Conservation (phyloP, 2,329 filamentous ascomycete species). For the Harringtonia lauricola region DNA sequence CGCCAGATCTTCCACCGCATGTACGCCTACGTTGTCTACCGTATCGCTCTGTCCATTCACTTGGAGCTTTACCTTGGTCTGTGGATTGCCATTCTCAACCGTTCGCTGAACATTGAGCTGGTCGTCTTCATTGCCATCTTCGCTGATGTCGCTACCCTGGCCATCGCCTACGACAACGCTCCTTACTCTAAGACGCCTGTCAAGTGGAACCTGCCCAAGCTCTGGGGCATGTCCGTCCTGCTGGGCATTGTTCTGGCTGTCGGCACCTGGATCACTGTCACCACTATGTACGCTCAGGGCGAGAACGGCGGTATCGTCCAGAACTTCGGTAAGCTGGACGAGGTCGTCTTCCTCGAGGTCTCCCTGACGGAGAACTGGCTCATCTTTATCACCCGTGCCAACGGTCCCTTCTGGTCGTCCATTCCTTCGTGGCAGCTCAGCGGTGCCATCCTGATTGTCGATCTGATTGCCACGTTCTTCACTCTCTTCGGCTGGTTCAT, state of each 20-base stretch:
- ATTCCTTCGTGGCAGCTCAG: slow-evolving; percentile 77
- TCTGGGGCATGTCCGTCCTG: slow-evolving; percentile 85
- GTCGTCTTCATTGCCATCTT: slow-evolving; percentile 94
- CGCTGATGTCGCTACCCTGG: slow-evolving; percentile 82
- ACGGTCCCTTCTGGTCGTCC: slow-evolving; percentile 85
- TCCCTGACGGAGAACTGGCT: slow-evolving; percentile 91
- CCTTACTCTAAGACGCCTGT: slow-evolving; percentile 77
- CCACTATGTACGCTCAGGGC: slow-evolving; percentile 64
- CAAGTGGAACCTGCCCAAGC: slow-evolving; percentile 91
- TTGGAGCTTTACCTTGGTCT: slow-evolving; percentile 85
- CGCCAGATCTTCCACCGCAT: slow-evolving; percentile 95
- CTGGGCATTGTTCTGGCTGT: slow-evolving; percentile 71
- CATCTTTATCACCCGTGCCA: slow-evolving; percentile 91
- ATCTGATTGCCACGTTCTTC: slow-evolving; percentile 78
- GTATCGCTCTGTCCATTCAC: slow-evolving; percentile 85
- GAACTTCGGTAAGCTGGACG: slow-evolving; percentile 74
- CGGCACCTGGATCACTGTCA: slow-evolving; percentile 82
- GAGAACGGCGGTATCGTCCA: slow-evolving; percentile 75
- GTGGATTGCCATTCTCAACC: slow-evolving; percentile 83
- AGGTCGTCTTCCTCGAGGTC: slow-evolving; percentile 81
- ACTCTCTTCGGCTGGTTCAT: slow-evolving; percentile 78
- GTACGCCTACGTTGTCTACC: slow-evolving; percentile 93
- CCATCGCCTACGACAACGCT: slow-evolving; percentile 89
- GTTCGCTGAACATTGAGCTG: slow-evolving; percentile 72
- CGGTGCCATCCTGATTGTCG: slow-evolving; percentile 69